phyloP scores from a whole-genome alignment of 2,329 filamentous ascomycete species.

The Pseudogymnoascus sp. region DNA sequence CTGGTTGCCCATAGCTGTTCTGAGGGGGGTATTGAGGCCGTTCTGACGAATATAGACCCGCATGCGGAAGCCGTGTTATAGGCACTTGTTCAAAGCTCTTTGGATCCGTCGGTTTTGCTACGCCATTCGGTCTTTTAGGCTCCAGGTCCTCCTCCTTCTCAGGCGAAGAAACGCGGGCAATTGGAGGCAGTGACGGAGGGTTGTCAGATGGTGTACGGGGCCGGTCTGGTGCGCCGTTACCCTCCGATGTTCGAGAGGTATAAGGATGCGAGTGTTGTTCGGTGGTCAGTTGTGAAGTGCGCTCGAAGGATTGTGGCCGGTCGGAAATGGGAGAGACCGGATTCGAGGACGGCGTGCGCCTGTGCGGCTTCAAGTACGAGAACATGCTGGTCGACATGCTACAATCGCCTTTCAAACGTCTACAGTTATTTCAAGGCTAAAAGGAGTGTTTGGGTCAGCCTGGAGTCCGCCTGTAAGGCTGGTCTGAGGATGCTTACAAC shows the following conservation, averaged over 20 bases:
- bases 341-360: slow-evolving; percentile 26
- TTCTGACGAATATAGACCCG: neutral
- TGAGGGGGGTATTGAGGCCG: neutral
- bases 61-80: neutral
- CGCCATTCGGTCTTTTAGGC: slow-evolving; percentile 13
- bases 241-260: slow-evolving; percentile 19
- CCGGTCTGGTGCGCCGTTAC: neutral
- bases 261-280: slow-evolving; percentile 24
- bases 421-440: neutral
- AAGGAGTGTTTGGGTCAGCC: neutral
- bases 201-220: slow-evolving; percentile 18
- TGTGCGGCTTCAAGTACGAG: slow-evolving; percentile 30
- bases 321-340: slow-evolving; percentile 26
- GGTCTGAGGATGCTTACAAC: neutral
- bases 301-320: slow-evolving; percentile 24
- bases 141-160: slow-evolving; percentile 17
- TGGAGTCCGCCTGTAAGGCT: neutral
- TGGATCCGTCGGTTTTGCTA: neutral
- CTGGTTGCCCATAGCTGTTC: slow-evolving; percentile 18
- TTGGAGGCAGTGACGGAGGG: slow-evolving; percentile 39
- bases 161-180: slow-evolving; percentile 30
- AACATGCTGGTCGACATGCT: slow-evolving; percentile 24
- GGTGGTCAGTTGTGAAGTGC: slow-evolving; percentile 15
- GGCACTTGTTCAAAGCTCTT: neutral
- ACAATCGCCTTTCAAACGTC: slow-evolving; percentile 7